These are phyloP conservation scores for Ogataea siamensis DNA, from an alignment of 805 yeast species.

Conservation along the genomic window DNA sequence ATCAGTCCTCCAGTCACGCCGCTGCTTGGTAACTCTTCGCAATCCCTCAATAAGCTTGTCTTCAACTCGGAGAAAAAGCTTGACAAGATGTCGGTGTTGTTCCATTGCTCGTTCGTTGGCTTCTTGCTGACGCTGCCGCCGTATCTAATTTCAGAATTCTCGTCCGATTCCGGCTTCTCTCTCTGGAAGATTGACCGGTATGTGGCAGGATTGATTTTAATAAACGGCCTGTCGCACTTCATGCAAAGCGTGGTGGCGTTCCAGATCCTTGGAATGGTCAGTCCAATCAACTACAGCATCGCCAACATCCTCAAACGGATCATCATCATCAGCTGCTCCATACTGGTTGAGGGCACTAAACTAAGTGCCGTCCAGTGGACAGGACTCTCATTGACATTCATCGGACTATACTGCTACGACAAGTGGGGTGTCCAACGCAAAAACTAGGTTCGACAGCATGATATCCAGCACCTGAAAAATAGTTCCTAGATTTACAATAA, in stretches of 20 bases:
- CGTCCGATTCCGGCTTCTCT: constrained; percentile 33
- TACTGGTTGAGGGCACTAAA: constrained; percentile 58
- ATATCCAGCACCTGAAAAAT: not conserved
- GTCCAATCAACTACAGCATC: constrained; percentile 77
- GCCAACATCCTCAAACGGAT: constrained; percentile 77
- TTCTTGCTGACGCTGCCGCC: constrained; percentile 64
- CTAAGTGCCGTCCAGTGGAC: constrained; percentile 40
- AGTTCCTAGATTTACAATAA: not conserved
- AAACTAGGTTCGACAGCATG: constrained; percentile 5
- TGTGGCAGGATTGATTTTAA: constrained; percentile 40
- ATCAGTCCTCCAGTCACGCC: constrained; percentile 28
- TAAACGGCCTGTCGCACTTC: constrained; percentile 73
- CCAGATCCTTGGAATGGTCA: constrained; percentile 65
- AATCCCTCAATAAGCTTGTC: constrained; percentile 24
- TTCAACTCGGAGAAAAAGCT: constrained; percentile 39
- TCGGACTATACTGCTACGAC: constrained; percentile 70
- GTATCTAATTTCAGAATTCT: constrained; percentile 56
- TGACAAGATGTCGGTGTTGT: constrained; percentile 69
- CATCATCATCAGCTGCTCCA: constrained; percentile 63
- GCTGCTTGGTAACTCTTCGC: constrained; percentile 26
- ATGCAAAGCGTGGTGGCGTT: constrained; percentile 72
- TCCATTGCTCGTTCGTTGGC: constrained; percentile 71
- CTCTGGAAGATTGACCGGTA: constrained; percentile 27
- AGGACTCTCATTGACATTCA: constrained; percentile 55
- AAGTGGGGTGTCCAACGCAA: constrained; percentile 53